Evolutionary conservation across 2,329 filamentous ascomycete genomes (phyloP).

Genomic region (Colletotrichum sidae): DNA sequence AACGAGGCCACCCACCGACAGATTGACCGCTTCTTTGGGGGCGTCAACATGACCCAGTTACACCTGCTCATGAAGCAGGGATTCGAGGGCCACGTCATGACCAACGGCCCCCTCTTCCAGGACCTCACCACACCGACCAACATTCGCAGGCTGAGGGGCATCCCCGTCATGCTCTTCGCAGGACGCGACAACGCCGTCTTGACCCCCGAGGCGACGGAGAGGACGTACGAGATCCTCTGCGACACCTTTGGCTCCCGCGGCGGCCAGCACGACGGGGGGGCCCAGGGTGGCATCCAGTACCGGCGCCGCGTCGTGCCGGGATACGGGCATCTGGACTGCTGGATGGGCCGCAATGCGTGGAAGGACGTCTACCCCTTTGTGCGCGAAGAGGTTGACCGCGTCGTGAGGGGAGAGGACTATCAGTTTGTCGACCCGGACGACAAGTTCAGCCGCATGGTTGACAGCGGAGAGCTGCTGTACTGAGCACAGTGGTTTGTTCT

Average conservation of each 20-base stretch:
- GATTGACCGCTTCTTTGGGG: conserved; percentile 71
- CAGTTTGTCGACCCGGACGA: conserved; percentile 57
- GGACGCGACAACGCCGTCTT: conserved; percentile 69
- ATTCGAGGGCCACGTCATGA: conserved; percentile 60
- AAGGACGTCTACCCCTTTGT: conserved; percentile 70
- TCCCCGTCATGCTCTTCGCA: conserved; percentile 68
- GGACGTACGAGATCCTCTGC: conserved; percentile 64
- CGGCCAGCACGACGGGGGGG: conserved; percentile 29
- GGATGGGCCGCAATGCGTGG: conserved; percentile 71
- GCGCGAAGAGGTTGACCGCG: conserved; percentile 65
- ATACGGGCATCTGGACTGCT: conserved; percentile 72
- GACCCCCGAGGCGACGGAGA: conserved; percentile 63
- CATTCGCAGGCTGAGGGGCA: conserved; percentile 59
- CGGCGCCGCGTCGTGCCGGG: conserved; percentile 63
- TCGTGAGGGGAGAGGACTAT: conserved; percentile 56
- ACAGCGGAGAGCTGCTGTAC: conserved; percentile 53
- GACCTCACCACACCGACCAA: conserved; percentile 63
- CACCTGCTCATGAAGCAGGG: conserved; percentile 69
- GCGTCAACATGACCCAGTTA: conserved; percentile 70
- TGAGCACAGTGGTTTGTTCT: conserved; percentile 28
- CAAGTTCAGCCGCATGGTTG: conserved; percentile 54
- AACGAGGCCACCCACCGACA: conserved; percentile 74
- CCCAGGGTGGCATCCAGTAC: conserved; percentile 56
- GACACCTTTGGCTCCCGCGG: conserved; percentile 59
- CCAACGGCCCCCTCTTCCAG: conserved; percentile 60